A percentile compares a stretch with the other conserved stretches of the same genome.
Evolutionary conservation across 2,329 filamentous ascomycete species (phyloP).

Genomic region (Botrytis squamosa): DNA sequence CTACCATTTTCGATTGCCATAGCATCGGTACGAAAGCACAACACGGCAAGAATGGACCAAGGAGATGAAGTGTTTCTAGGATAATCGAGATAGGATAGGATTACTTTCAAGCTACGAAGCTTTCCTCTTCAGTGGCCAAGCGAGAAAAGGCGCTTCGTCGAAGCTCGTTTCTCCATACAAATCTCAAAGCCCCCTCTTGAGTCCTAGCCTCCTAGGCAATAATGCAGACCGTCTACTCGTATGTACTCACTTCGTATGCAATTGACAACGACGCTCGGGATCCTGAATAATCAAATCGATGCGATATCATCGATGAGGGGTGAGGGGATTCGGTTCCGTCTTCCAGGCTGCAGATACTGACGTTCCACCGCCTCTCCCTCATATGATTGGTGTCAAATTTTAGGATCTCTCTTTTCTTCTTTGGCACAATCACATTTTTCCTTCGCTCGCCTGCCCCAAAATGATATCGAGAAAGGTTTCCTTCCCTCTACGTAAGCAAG

Average conservation of each 20-base stretch:
- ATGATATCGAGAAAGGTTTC: neutral
- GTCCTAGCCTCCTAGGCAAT: neutral
- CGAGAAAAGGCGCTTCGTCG: neutral
- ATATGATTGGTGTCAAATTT: conserved; percentile 1
- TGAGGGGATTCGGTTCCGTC: conserved; percentile 15
- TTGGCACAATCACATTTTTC: neutral
- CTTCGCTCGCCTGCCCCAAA: neutral
- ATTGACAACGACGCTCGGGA: conserved; percentile 3
- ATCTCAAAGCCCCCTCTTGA: neutral
- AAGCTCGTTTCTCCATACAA: neutral
- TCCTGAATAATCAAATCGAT: neutral
- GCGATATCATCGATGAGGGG: conserved; percentile 9
- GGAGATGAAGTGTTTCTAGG: conserved; percentile 11
- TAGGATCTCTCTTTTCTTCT: neutral
- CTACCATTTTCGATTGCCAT: conserved; percentile 1
- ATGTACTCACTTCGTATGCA: conserved; percentile 2
- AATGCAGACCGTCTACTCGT: neutral
- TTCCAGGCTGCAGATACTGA: conserved; percentile 20
- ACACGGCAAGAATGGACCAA: conserved; percentile 14
- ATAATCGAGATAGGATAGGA: neutral
- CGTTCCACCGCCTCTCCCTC: conserved; percentile 14
- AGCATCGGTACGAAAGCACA: conserved; percentile 9
- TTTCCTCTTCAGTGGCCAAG: neutral
- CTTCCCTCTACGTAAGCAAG: conserved; percentile 17
- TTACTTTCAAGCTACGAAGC: conserved; percentile 1